phyloP scores from a whole-genome alignment of 345 rosid species.

The Punica granatum region DNA sequence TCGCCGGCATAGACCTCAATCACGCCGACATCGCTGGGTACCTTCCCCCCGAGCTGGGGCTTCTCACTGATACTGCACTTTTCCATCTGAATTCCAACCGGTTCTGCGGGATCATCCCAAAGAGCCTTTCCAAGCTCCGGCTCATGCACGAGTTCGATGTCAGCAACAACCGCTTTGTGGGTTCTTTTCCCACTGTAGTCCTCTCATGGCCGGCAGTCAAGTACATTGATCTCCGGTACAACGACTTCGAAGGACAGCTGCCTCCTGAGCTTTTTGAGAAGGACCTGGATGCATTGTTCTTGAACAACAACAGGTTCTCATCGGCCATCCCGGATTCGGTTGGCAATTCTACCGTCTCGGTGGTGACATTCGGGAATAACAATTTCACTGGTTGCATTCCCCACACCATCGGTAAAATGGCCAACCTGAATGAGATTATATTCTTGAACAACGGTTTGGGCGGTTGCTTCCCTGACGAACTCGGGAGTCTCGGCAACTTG shows the following conservation, averaged over 20 bases:
- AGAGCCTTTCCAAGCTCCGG: constrained; percentile 34
- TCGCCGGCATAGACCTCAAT: constrained; percentile 67
- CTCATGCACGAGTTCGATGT: constrained; percentile 72
- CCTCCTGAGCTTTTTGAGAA: constrained; percentile 44
- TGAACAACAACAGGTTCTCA: constrained; percentile 72
- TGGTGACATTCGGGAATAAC: constrained; percentile 63
- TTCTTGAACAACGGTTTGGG: constrained; percentile 43
- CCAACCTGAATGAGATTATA: constrained; percentile 49
- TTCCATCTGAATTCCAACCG: constrained; percentile 72
- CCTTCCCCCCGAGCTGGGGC: constrained; percentile 61
- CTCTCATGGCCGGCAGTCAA: constrained; percentile 46
- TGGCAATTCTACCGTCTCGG: constrained; percentile 50
- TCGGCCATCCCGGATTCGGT: constrained; percentile 53
- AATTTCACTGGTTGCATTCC: constrained; percentile 72
- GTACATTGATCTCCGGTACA: constrained; percentile 59
- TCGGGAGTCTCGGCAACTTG: constrained; percentile 40
- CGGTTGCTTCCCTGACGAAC: constrained; percentile 71
- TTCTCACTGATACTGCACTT: constrained; percentile 48
- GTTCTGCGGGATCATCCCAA: constrained; percentile 75
- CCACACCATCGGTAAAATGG: constrained; percentile 50
- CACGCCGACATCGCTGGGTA: constrained; percentile 76
- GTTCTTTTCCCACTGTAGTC: constrained; percentile 49
- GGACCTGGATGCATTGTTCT: constrained; percentile 55
- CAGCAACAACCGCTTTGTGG: constrained; percentile 81
- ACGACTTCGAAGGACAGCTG: constrained; percentile 64